Evolutionary conservation across 2,329 filamentous ascomycete species (phyloP), one percentile per base, ranked within the genome.

Genomic region (Phialemonium atrogriseum): DNA sequence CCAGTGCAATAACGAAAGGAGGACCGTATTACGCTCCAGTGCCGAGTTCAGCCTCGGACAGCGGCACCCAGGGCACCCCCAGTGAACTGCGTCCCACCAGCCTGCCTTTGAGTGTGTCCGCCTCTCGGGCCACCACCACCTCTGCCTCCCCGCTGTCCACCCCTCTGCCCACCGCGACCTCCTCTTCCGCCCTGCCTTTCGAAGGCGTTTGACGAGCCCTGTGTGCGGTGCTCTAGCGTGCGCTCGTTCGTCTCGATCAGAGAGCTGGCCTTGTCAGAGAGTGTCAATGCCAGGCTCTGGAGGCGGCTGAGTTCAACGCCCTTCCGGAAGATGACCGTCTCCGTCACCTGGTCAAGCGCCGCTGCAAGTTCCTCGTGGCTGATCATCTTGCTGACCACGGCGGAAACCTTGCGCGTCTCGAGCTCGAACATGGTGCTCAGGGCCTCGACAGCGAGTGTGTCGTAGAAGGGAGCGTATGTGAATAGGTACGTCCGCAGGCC

Each of bases 391-490:
- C 86, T 94, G 52, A 98, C 79, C 34, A 98, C 80, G 21, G 91
- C 87, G n/a, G 84, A 71, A 31, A 95, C 88, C 73, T 96, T 96
- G 64, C 81, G 77, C 47, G 81, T 68, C 35, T 88, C 75, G 15
- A 98, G 80, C 63, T 98, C 91, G 59, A 98, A 98, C 91, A 98
- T 98, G 45, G 68, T 70, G 41, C 86, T 81, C 39, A 98, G 73
- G 15, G 88, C 93, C 45, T 76, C 70, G 47, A 95, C 73, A 38
- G 87, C 81, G 38, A 98, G 77, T 14, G 91, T 96, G 65, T 98
- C 91, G 69, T 98, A 98, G 73, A 93, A 98, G 33, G 91, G 91
- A 22, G 93, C 91, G 62, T 98, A 98, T 34, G 91, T 98, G 74
- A 98, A 98, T 48, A 98, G 85, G 59, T 96, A 98, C 33, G 91